Conservation (phyloP, 2,329 filamentous ascomycete species). For the Colletotrichum zoysiae region DNA sequence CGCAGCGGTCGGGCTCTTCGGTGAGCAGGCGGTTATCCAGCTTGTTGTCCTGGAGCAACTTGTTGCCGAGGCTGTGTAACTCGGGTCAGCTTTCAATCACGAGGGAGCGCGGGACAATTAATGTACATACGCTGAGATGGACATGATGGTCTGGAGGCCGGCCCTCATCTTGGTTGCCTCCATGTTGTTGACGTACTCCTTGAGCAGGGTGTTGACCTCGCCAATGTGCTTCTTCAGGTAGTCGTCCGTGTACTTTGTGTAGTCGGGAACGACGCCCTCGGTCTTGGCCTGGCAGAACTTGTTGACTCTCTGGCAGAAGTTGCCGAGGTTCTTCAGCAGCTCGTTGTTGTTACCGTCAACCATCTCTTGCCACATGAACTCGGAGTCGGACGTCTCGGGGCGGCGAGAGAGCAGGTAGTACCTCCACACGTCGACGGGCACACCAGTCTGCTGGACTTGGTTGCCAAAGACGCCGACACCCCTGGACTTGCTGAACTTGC, state of each 20-base stretch:
- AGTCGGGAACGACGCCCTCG: slow-evolving; percentile 76
- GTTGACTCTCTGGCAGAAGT: slow-evolving; percentile 77
- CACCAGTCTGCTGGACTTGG: slow-evolving; percentile 86
- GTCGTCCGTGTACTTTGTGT: slow-evolving; percentile 67
- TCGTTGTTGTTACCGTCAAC: slow-evolving; percentile 90
- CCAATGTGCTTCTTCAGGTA: slow-evolving; percentile 66
- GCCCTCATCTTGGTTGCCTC: slow-evolving; percentile 79
- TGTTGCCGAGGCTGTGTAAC: slow-evolving; percentile 56
- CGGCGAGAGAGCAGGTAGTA: slow-evolving; percentile 90
- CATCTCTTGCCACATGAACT: slow-evolving; percentile 91
- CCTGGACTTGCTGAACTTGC: slow-evolving; percentile 93
- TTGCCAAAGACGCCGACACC: slow-evolving; percentile 93
- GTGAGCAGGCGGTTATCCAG: slow-evolving; percentile 67
- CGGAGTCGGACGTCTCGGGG: slow-evolving; percentile 86
- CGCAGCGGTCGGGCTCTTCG: slow-evolving; percentile 66
- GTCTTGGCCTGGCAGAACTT: slow-evolving; percentile 85
- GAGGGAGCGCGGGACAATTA: slow-evolving; percentile 16
- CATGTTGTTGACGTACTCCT: slow-evolving; percentile 75
- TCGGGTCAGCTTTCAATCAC: background rate
- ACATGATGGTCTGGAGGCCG: slow-evolving; percentile 74
- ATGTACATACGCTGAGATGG: slow-evolving; percentile 66
- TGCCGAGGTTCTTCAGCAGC: slow-evolving; percentile 81
- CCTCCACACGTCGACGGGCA: slow-evolving; percentile 90
- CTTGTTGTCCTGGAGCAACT: slow-evolving; percentile 64
- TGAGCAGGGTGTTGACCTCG: slow-evolving; percentile 75